phyloP scores from a whole-genome alignment of 306 rosid genomes.

The Phaseolus lunatus region DNA sequence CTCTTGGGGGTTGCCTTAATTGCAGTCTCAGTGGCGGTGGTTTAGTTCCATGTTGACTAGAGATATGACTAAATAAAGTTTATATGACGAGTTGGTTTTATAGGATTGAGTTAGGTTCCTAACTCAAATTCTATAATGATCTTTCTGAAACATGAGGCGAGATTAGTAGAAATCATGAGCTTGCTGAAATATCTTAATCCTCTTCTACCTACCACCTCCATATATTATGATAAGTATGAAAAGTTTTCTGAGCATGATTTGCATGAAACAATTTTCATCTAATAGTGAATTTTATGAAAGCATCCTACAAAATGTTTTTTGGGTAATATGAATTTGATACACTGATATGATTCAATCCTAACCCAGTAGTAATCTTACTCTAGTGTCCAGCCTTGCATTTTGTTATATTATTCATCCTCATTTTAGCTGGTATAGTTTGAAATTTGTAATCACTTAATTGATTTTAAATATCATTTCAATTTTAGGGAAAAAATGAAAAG shows the following conservation, averaged over 20 bases:
- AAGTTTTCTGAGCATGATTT: background rate
- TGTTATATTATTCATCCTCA: slow-evolving; percentile 15
- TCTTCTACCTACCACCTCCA: background rate
- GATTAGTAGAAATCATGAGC: background rate
- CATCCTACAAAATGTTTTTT: background rate
- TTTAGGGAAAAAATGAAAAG: slow-evolving; percentile 30
- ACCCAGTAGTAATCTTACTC: background rate
- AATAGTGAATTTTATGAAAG: slow-evolving; percentile 2
- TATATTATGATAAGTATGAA: background rate
- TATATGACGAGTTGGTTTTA: too few species aligned
- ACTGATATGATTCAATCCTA: background rate
- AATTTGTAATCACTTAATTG: background rate
- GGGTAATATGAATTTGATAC: background rate
- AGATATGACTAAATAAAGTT: too few species aligned
- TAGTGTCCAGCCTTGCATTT: slow-evolving; percentile 4
- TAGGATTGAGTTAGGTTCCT: too few species aligned
- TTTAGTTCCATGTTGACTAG: too few species aligned
- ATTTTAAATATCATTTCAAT: slow-evolving; percentile 33
- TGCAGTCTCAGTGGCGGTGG: too few species aligned
- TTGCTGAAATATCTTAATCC: background rate
- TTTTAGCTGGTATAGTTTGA: slow-evolving; percentile 20
- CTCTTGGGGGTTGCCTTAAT: too few species aligned
- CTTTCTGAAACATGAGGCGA: slow-evolving; percentile 5
- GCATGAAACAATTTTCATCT: slow-evolving; percentile 13
- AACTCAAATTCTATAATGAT: background rate